These are phyloP conservation scores for Scleroderma bovista DNA, from an alignment of 768 basidiomycete genomes.

Conservation along the genomic window DNA sequence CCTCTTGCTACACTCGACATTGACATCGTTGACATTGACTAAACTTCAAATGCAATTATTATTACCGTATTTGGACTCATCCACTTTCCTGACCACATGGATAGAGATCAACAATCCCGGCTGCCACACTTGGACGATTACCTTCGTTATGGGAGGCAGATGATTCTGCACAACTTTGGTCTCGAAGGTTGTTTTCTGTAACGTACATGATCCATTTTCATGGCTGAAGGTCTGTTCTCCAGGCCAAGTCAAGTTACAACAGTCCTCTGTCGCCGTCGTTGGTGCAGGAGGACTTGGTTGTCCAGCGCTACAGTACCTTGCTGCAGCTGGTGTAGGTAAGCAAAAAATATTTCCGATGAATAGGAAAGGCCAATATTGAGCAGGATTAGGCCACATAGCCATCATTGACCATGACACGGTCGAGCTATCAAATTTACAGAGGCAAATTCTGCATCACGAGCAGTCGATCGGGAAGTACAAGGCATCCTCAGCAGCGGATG, in stretches of 20 bases:
- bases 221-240: constrained; percentile 4
- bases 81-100: too few relatives aligned
- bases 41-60: too few relatives aligned
- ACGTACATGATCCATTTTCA: not conserved
- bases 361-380: constrained; percentile 4
- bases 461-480: constrained; percentile 70
- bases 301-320: constrained; percentile 91
- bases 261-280: constrained; percentile 75
- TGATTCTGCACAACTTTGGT: constrained; percentile 90
- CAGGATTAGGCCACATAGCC: constrained; percentile 63
- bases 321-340: constrained; percentile 86
- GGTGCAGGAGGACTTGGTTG: constrained; percentile 97
- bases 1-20: not conserved
- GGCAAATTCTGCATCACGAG: constrained; percentile 87
- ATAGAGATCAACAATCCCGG: constrained; percentile 1
- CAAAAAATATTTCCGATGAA: constrained; percentile 1
- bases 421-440: constrained; percentile 83
- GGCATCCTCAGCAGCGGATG: constrained; percentile 71
- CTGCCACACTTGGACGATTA: constrained; percentile 62
- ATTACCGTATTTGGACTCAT: too few relatives aligned
- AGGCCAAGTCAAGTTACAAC: constrained; percentile 83
- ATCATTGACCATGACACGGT: constrained; percentile 89
- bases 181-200: constrained; percentile 53
- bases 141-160: constrained; percentile 89
- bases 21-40: too few relatives aligned